Percentiles rank a stretch among this genome's conserved stretches.
Conservation (phyloP, 352 stramenopile species). For the Pythium pectinolyticum region DNA sequence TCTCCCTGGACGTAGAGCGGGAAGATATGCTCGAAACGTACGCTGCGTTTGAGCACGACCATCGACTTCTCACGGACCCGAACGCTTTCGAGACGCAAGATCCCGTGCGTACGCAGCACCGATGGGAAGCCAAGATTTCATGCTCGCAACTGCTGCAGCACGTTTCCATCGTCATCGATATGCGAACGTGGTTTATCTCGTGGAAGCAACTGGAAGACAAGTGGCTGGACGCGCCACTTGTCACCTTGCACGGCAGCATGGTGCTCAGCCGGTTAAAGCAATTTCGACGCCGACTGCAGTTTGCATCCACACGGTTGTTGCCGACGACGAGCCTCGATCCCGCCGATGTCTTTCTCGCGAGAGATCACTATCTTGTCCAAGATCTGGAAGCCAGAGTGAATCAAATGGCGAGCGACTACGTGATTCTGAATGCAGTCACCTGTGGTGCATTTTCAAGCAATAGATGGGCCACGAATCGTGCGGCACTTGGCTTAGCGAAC, state of each 20-base stretch:
- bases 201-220: slow-evolving; percentile 52
- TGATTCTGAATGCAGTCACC: slow-evolving; percentile 52
- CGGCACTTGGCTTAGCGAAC: slow-evolving; percentile 15
- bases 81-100: slow-evolving; percentile 11
- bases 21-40: slow-evolving; percentile 44
- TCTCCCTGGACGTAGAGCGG: slow-evolving; percentile 46
- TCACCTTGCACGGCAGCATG: slow-evolving; percentile 41
- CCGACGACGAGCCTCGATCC: not conserved
- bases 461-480: slow-evolving; percentile 32
- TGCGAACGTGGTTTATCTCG: slow-evolving; percentile 53
- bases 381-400: slow-evolving; percentile 45
- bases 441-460: slow-evolving; percentile 39
- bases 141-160: slow-evolving; percentile 55
- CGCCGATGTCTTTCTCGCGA: slow-evolving; percentile 7
- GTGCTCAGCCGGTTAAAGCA: slow-evolving; percentile 62
- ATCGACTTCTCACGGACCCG: slow-evolving; percentile 28
- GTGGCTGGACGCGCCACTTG: slow-evolving; percentile 42
- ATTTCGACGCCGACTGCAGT: slow-evolving; percentile 48
- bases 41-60: slow-evolving; percentile 46
- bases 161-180: slow-evolving; percentile 52
- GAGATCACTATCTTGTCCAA: slow-evolving; percentile 37
- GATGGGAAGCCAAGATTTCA: slow-evolving; percentile 22
- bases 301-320: slow-evolving; percentile 37
- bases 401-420: slow-evolving; percentile 40
- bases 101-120: not conserved